A percentile compares a stretch with the other conserved stretches of the same genome.
These are phyloP conservation scores for Backusella mclennaniae DNA, from an alignment of 192 early-diverging fungal genomes.

Conservation along the genomic window DNA sequence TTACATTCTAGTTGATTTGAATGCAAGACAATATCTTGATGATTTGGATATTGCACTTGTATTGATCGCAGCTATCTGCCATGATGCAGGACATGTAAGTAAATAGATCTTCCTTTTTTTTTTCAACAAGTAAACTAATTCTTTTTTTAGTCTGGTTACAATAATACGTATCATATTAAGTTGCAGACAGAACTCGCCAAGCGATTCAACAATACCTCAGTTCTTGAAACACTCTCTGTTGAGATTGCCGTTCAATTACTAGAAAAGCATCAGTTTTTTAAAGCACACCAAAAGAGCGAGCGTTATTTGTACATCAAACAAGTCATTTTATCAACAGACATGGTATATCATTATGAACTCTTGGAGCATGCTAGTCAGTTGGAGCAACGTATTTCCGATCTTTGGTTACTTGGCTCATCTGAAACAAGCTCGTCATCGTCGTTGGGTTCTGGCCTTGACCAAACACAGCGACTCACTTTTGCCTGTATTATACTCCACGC, in stretches of 20 bases:
- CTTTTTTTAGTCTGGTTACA: constrained; percentile 69
- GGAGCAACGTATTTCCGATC: not conserved
- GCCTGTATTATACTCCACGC: constrained; percentile 71
- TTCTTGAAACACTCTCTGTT: constrained; percentile 80
- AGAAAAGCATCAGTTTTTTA: constrained; percentile 62
- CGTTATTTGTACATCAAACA: constrained; percentile 48
- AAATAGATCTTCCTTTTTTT: not conserved
- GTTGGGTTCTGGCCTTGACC: constrained; percentile 11
- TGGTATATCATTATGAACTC: constrained; percentile 75
- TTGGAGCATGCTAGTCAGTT: constrained; percentile 26
- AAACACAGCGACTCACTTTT: constrained; percentile 54
- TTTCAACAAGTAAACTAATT: not conserved
- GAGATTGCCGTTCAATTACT: constrained; percentile 67
- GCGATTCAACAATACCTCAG: constrained; percentile 68
- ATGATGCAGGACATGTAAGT: constrained; percentile 82
- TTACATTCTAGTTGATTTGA: constrained; percentile 73
- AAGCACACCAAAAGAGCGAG: constrained; percentile 41
- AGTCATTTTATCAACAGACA: constrained; percentile 85
- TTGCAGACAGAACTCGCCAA: constrained; percentile 68
- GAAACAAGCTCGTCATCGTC: constrained; percentile 2
- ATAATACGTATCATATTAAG: constrained; percentile 86
- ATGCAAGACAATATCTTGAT: constrained; percentile 61
- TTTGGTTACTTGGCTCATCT: not conserved
- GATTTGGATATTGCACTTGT: constrained; percentile 69
- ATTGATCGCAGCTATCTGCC: constrained; percentile 79